Evolutionary conservation across 306 rosid genomes (phyloP), one percentile per base, ranked within the genome.

Genomic region (Vachellia pachyceras): DNA sequence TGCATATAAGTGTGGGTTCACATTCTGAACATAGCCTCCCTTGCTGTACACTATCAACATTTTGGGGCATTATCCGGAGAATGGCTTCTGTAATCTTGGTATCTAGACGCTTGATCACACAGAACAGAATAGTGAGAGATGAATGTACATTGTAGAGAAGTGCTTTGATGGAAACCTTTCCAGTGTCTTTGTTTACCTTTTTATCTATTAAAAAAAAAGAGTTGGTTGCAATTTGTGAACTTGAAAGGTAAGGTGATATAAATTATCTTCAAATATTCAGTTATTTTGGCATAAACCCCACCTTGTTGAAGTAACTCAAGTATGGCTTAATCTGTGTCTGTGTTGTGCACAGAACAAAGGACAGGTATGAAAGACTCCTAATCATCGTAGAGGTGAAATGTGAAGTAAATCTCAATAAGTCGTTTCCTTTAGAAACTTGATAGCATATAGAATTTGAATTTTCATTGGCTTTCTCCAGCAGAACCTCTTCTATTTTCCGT

Each of bases 1-100:
- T 39, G 49, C 81, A 39, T 46, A 71, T 69, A 70, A 69, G 81
- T 35, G 64, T 36, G 45, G 64, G 41, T 55, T 77, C 70, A 63
- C 63, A 61, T 72, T 68, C 63, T 72, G 23, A 77, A 36, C 41
- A 13, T 41, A 42, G 45, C 42, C 74, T 71, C 73, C 72, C 73
- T 17, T 61, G 25, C 73, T 7, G 63, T 68, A 71, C 52, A 29
- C 33, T 29, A 29, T 29, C 33, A 29, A 29, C 33, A 82, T 71
- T 63, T 71, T 49, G 69, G 78, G 52, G 60, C 73, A 25, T 55
- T 61, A 69, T 23, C 46, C 13, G 61, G 47, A 18, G 58, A 46
- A 54, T 25, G 41, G 20, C 70, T 76, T 57, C 45, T 44, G 17
- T 67, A 45, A 29, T 58, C 69, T 55, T 69, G 50, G 81, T 50